Evolutionary conservation across 2,329 filamentous ascomycete genomes (phyloP).

Genomic region (Epicoccum sorghinum): DNA sequence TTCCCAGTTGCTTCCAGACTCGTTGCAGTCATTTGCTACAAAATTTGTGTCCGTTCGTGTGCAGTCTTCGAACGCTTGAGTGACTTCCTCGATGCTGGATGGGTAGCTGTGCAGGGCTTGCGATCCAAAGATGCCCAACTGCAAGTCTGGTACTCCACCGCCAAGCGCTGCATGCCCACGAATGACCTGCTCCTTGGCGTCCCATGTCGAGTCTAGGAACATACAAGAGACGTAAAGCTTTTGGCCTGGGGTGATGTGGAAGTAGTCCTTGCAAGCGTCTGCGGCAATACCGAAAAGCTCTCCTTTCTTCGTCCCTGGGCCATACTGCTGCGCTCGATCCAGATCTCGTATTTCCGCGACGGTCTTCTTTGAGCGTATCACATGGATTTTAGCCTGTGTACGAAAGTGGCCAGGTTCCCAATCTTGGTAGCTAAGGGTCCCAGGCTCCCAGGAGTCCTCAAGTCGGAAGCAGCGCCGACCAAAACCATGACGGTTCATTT

Average conservation of each 20-base stretch:
- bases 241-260: slow-evolving; percentile 75
- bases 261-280: slow-evolving; percentile 78
- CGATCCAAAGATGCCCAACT: slow-evolving; percentile 89
- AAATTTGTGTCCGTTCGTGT: slow-evolving; percentile 81
- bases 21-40: slow-evolving; percentile 84
- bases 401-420: slow-evolving; percentile 74
- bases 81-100: slow-evolving; percentile 84
- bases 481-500: slow-evolving; percentile 90
- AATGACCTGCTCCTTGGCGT: slow-evolving; percentile 71
- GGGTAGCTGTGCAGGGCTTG: slow-evolving; percentile 93
- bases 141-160: slow-evolving; percentile 72
- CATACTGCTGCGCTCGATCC: slow-evolving; percentile 78
- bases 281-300: slow-evolving; percentile 79
- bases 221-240: slow-evolving; percentile 88
- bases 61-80: slow-evolving; percentile 86
- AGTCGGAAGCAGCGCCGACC: slow-evolving; percentile 86
- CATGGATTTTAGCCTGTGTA: slow-evolving; percentile 87
- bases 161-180: slow-evolving; percentile 86
- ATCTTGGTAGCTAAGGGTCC: slow-evolving; percentile 79
- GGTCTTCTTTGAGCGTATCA: slow-evolving; percentile 83
- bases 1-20: slow-evolving; percentile 92
- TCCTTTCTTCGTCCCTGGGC: slow-evolving; percentile 69
- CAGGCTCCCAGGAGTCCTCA: slow-evolving; percentile 92
- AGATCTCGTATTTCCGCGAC: slow-evolving; percentile 81
- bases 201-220: slow-evolving; percentile 89